Conservation (phyloP, 495 filamentous ascomycete genomes). For the Lentithecium fluviatile region DNA sequence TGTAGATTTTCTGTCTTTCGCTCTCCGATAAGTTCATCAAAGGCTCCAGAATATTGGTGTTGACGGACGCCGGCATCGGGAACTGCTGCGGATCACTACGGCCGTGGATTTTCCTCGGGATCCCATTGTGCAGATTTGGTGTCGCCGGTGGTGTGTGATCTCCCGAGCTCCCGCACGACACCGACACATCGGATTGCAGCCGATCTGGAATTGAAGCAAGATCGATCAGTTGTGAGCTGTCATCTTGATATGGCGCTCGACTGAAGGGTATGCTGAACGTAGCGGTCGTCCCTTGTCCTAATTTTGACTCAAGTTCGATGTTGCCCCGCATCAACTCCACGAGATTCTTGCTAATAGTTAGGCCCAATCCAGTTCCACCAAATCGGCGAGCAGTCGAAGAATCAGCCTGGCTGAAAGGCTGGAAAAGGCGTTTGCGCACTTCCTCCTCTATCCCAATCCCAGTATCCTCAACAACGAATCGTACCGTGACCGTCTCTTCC, state of each 20-base stretch:
- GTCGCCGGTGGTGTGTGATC: constrained; percentile 44
- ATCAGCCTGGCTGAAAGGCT: constrained; percentile 83
- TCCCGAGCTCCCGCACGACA: constrained; percentile 58
- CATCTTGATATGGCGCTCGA: constrained; percentile 46
- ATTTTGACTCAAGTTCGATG: constrained; percentile 61
- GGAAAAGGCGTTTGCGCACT: constrained; percentile 70
- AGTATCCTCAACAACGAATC: constrained; percentile 71
- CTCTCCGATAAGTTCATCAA: constrained; percentile 38
- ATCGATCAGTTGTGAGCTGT: constrained; percentile 49
- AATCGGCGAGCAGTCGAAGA: constrained; percentile 71
- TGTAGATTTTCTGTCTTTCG: constrained; percentile 56
- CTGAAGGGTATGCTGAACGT: constrained; percentile 70
- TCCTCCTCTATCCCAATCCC: constrained; percentile 83
- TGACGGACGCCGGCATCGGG: constrained; percentile 39
- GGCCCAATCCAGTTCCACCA: constrained; percentile 77
- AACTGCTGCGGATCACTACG: constrained; percentile 36
- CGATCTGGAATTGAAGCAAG: constrained; percentile 57
- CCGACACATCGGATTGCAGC: constrained; percentile 60
- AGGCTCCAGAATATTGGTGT: constrained; percentile 30
- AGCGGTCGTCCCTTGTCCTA: constrained; percentile 42
- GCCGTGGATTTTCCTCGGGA: constrained; percentile 32
- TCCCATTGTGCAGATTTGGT: constrained; percentile 36
- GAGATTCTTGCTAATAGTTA: constrained; percentile 78
- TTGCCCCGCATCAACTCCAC: constrained; percentile 80
- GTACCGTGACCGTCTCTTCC: constrained; percentile 44